A percentile compares a stretch with the other conserved stretches of the same genome.
Conservation (phyloP, 352 stramenopile species). For the Pythium oligandrum region DNA sequence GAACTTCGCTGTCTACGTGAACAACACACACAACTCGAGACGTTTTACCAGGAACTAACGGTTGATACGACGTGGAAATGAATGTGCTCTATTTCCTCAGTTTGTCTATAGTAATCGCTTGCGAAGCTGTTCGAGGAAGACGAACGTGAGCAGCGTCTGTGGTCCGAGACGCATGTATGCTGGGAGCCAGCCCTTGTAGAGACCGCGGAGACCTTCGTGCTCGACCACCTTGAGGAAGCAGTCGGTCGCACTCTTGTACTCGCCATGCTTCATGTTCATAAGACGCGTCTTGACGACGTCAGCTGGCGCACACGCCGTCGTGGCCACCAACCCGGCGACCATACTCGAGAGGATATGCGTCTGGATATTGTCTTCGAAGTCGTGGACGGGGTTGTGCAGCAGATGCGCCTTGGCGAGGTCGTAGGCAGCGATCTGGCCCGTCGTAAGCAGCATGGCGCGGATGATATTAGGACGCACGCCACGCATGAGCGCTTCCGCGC, state of each 20-base stretch:
- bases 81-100: slow-evolving; percentile 3
- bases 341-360: slow-evolving; percentile 75
- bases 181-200: slow-evolving; percentile 83
- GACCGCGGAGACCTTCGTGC: slow-evolving; percentile 61
- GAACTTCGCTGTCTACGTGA: slow-evolving; percentile 9
- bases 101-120: slow-evolving; percentile 48
- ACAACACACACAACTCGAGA: slow-evolving; percentile 15
- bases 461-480: slow-evolving; percentile 82
- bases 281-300: slow-evolving; percentile 81
- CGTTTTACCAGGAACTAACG: slow-evolving; percentile 16
- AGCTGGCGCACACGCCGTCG: slow-evolving; percentile 68
- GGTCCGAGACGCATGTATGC: slow-evolving; percentile 81
- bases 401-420: slow-evolving; percentile 64
- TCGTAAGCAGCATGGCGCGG: slow-evolving; percentile 78
- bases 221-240: slow-evolving; percentile 80
- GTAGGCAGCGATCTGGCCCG: slow-evolving; percentile 80
- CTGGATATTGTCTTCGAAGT: slow-evolving; percentile 57
- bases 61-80: slow-evolving; percentile 17
- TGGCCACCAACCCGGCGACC: slow-evolving; percentile 72
- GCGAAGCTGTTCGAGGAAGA: slow-evolving; percentile 80
- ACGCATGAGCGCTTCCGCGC: slow-evolving; percentile 50
- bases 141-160: slow-evolving; percentile 82
- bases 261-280: slow-evolving; percentile 81
- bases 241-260: slow-evolving; percentile 76
- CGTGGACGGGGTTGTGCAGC: slow-evolving; percentile 35